Evolutionary conservation across 345 rosid species (phyloP).

Genomic region (Bruguiera gymnorhiza): DNA sequence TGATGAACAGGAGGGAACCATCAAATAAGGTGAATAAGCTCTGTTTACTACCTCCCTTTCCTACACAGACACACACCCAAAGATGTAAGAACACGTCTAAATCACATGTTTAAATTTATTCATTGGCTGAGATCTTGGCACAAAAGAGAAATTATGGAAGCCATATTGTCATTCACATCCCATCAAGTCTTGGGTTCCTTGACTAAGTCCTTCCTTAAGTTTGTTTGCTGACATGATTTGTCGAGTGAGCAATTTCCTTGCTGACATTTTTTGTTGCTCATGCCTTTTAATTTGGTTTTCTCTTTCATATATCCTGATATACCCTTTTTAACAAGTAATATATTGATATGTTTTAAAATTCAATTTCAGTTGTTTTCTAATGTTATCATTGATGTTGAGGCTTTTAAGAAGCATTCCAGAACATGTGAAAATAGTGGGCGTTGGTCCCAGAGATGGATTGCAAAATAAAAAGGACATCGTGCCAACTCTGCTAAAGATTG

Average conservation of each 20-base stretch:
- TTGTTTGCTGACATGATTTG: no score
- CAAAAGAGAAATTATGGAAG: not conserved
- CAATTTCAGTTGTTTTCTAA: not conserved
- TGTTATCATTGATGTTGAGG: constrained; percentile 15
- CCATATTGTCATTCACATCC: not conserved
- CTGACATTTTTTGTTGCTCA: not conserved
- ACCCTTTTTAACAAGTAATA: not conserved
- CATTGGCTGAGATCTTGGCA: no score
- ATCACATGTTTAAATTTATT: no score
- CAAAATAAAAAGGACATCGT: constrained; percentile 61
- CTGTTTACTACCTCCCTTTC: not conserved
- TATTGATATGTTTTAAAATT: not conserved
- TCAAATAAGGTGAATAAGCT: constrained; percentile 27
- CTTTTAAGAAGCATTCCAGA: constrained; percentile 45
- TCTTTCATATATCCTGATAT: not conserved
- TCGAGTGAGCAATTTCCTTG: not conserved
- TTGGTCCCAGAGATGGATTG: constrained; percentile 71
- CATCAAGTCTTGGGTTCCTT: not conserved
- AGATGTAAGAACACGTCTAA: no score
- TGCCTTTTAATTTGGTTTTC: not conserved
- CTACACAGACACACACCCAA: not conserved
- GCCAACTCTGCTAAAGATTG: constrained; percentile 53
- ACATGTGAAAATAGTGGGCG: constrained; percentile 72
- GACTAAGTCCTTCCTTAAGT: not conserved
- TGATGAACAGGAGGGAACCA: constrained; percentile 19